Base-by-base conservation (phyloP, 148 eudicot species). In the Chenopodium berlandieri region DNA sequence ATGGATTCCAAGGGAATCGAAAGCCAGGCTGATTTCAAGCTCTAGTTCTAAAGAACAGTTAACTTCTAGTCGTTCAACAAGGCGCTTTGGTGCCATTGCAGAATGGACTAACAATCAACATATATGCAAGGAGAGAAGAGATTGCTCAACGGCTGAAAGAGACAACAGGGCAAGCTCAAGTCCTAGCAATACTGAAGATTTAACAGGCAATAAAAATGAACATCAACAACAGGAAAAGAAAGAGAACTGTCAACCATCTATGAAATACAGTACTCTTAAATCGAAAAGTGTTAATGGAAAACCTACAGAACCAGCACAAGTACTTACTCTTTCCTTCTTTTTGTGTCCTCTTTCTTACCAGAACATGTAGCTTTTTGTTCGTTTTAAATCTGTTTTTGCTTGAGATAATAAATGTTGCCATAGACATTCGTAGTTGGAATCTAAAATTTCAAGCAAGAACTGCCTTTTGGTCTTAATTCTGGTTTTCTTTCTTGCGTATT, bases 1-100 rank as follows among this genome's bases (percentile, higher is more conserved):
- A 84, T 92, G 95, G 95, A 78, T 90, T 78, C 81, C 89, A 4
- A 87, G 84, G 68, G 85, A 88, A 54, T 76, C 80, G n/a, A 90
- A 87, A 75, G 71, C 13, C 71, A 82, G 83, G 66, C 40, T 83
- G 13, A 58, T 80, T 22, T 54, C 83, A 34, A 83, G 25, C 50
- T 52, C 79, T 72, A 83, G 77, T 75, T 85, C 79, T 82, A 75
- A 79, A 64, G 44, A 40, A 40, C 44, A 40, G 44, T 52, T 46
- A 71, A 50, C 56, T 75, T 71, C 85, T 27, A 75, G 73, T 10
- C 31, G 60, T 73, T 86, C 76, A 62, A 60, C 73, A 13, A 85
- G 84, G 67, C 77, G 77, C 16, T 74, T 3, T 47, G 77, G 77
- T 34, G 77, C 83, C 67, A 78, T 47, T 78, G 77, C 74, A 81